Percentiles rank a stretch among this genome's conserved stretches.
phyloP scores from a whole-genome alignment of 345 rosid genomes.

The Eucalyptus microcorys region DNA sequence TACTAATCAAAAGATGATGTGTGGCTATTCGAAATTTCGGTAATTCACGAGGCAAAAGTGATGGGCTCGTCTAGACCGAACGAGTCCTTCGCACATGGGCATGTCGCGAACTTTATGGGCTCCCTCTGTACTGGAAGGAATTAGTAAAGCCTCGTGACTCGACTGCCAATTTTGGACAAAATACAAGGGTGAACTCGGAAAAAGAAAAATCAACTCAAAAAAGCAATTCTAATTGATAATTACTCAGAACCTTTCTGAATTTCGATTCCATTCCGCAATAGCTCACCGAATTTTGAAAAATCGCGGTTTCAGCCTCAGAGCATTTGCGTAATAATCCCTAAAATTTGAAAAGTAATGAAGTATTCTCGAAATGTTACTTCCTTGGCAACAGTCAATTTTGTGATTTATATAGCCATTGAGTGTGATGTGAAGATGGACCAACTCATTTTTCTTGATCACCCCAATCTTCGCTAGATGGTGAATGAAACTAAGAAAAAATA shows the following conservation, averaged over 20 bases:
- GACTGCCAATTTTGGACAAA: background rate
- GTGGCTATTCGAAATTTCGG: background rate
- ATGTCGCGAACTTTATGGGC: background rate
- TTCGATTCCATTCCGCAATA: background rate
- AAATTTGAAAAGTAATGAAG: background rate
- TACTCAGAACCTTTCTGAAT: background rate
- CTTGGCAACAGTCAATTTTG: background rate
- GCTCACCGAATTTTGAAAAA: background rate
- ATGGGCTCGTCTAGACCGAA: background rate
- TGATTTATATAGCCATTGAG: background rate
- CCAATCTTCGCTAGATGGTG: background rate
- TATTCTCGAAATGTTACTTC: background rate
- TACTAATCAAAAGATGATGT: background rate
- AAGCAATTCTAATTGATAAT: background rate
- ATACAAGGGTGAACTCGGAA: background rate
- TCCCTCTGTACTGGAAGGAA: background rate
- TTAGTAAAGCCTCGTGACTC: background rate
- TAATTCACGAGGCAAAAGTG: background rate
- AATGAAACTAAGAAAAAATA: background rate
- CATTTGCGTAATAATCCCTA: background rate
- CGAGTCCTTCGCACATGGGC: background rate
- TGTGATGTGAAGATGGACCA: background rate
- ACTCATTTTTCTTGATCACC: background rate
- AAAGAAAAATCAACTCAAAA: background rate
- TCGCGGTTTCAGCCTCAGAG: background rate